Evolutionary conservation across 1,284 basidiomycete species (phyloP), one percentile per base, ranked within the genome.

Genomic region (Puccinia triticina): DNA sequence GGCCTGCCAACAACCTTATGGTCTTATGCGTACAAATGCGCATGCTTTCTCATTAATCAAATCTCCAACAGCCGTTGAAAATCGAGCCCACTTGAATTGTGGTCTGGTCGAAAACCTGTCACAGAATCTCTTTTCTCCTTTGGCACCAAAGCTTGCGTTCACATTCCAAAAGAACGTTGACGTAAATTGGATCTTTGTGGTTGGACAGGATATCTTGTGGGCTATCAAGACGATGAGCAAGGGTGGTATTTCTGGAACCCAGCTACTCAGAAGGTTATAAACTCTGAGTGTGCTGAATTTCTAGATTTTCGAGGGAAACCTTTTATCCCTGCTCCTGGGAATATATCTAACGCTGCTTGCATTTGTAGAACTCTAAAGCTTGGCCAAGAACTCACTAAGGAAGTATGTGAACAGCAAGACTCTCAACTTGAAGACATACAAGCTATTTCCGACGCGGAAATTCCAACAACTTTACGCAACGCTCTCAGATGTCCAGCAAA

Each of bases 1-100:
- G 21, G 23, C 7, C 59, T 77, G 7, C 48, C 23, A 3, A 21
- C 26, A 4, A 29, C 26, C 2, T 21, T 77, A n/a, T 77, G 75
- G 75, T 50, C 57, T 2, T 77, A 64, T 26, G 59, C 75, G 5
- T 66, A 77, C 48, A 8, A 16, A 48, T 64, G 55, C n/a, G 75
- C 75, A 3, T 40, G 53, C 21, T 66, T 64, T 57, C 29, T 77
- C 4, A 29, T 23, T 40, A 77, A 77, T 50, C 34, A 59, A 32
- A 7, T 77, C 11, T 37, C 57, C 8, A 77, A 77, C 40, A 40
- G 14, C 10, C 37, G 40, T 1, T 37, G 37, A 5, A 66, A 55
- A 32, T 34, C 37, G 1, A 64, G 14, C 1, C 75, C 75, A 5
- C 43, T 64, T 10, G 37, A 77, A 26, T 5, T 66, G 1, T 48